Evolutionary conservation across 805 yeast genomes (phyloP).

Genomic region (Candida wancherniae): DNA sequence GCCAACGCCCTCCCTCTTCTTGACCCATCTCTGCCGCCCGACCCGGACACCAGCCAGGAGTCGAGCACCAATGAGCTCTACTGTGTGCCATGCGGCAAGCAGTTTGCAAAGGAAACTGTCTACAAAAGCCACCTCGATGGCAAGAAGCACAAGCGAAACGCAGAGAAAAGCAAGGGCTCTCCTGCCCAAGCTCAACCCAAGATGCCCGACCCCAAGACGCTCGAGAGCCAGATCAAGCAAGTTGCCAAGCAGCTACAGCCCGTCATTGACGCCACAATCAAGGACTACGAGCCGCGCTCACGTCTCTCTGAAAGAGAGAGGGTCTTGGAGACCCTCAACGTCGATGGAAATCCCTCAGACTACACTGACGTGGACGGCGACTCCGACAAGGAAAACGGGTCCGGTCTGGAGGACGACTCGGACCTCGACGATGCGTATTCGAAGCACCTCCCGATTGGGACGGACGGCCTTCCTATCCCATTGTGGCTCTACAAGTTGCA

Average conservation of each 20-base stretch:
- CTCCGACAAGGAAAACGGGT: constrained; percentile 15
- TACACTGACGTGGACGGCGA: constrained; percentile 32
- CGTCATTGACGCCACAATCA: constrained; percentile 46
- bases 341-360: constrained; percentile 36
- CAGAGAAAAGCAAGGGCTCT: not conserved
- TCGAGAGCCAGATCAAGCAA: constrained; percentile 38
- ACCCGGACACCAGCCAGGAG: not conserved
- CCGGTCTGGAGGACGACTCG: constrained; percentile 27
- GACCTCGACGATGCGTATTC: constrained; percentile 36
- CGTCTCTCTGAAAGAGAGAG: constrained; percentile 71
- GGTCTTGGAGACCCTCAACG: constrained; percentile 43
- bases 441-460: constrained; percentile 68
- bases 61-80: constrained; percentile 26
- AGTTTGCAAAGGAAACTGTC: constrained; percentile 60
- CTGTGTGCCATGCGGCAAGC: constrained; percentile 62
- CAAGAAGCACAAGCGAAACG: constrained; percentile 64
- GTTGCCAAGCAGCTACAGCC: constrained; percentile 35
- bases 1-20: constrained; percentile 28
- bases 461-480: constrained; percentile 91
- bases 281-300: constrained; percentile 59
- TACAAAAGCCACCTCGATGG: constrained; percentile 67
- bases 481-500: constrained; percentile 87
- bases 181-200: constrained; percentile 1
- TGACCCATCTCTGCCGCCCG: not conserved
- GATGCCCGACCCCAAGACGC: not conserved